Evolutionary conservation across 805 yeast genomes (phyloP), one percentile per base, ranked within the genome.

Genomic region (Nakazawaea pomicola): DNA sequence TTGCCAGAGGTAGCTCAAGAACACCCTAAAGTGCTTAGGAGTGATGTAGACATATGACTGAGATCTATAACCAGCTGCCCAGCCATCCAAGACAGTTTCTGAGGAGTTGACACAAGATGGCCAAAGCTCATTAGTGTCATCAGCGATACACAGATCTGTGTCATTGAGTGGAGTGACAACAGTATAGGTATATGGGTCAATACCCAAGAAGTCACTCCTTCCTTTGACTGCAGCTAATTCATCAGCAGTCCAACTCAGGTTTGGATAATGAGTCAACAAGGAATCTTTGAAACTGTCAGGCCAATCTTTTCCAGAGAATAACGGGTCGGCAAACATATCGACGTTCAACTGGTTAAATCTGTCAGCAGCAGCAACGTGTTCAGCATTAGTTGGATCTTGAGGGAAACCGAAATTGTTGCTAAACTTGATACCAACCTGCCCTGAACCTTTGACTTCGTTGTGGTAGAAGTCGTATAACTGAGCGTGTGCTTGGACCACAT

Each of bases 151-250:
- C 9, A 50, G 49, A n/a, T 48, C 58, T 10, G 56, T 56, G 7
- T 44, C 60, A 12, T 24, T 23, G 6, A 40, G 17, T 4, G 43
- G 31, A 23, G 41, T 52, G 12, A 49, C 50, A 10, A 56, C 48
- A 24, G 54, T 47, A 36, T 57, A 56, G 28, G 62, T 55, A 41
- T 60, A 58, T 6, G 57, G 57, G 33, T 60, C 63, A 47, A 56
- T 49, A n/a, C 64, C 64, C 36, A 58, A 58, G 52, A 55, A 61
- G 40, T 61, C 66, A 7, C 55, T 33, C 6, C 58, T 49, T 11
- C 54, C 54, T 11, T 52, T 40, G 19, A 59, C 50, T 10, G 47
- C 41, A 29, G 36, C 21, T 32, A 55, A 50, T 43, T 61, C 63
- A 14, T 53, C 58, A 4, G 29, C 48, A 4, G 62, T 51, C 48